Percentiles rank a stretch among this genome's conserved stretches.
Conservation (phyloP, 2,329 filamentous ascomycete genomes). For the Gliomastix tumulicola region DNA sequence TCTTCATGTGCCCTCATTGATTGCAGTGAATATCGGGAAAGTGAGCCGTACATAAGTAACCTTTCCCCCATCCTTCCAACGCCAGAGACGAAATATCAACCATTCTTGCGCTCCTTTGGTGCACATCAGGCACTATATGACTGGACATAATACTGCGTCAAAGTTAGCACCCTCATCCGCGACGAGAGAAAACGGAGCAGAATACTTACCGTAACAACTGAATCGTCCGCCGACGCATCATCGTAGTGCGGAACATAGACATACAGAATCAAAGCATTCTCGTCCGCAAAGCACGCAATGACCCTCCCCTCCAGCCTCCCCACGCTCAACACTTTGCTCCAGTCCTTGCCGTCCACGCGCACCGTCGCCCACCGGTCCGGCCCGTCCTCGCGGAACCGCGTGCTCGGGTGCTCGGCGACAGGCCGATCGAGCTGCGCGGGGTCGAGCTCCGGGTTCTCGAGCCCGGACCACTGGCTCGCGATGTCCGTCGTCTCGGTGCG, state of each 20-base stretch:
- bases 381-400: constrained; percentile 67
- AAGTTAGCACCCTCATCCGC: not conserved
- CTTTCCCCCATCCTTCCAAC: no score
- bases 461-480: constrained; percentile 74
- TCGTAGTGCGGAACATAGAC: constrained; percentile 72
- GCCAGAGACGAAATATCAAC: no score
- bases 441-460: constrained; percentile 84
- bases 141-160: constrained; percentile 33
- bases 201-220: constrained; percentile 63
- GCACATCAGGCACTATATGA: constrained; percentile 24
- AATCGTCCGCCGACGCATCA: constrained; percentile 57
- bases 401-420: constrained; percentile 74
- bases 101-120: no score
- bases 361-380: constrained; percentile 85
- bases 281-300: constrained; percentile 83
- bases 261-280: constrained; percentile 75
- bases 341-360: constrained; percentile 86
- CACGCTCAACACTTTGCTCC: constrained; percentile 90
- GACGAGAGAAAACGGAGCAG: not conserved
- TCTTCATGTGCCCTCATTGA: no score
- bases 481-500: constrained; percentile 80
- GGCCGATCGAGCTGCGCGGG: constrained; percentile 65
- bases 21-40: no score
- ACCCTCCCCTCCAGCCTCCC: constrained; percentile 83
- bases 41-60: no score